phyloP scores from a whole-genome alignment of 805 yeast genomes.

The Pichia membranifaciens region DNA sequence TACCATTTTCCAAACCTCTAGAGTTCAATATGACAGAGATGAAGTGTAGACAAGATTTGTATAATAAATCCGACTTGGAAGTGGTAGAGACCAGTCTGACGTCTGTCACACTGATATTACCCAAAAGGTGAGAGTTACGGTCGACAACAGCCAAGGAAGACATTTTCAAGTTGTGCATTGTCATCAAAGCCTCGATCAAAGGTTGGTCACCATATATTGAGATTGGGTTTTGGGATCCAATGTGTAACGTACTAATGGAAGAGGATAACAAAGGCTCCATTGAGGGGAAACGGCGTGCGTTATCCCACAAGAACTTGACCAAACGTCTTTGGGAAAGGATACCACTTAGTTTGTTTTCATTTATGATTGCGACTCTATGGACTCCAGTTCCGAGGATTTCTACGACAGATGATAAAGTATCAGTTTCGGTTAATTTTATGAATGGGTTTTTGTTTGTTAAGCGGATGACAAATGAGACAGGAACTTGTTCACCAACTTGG shows the following conservation, averaged over 20 bases:
- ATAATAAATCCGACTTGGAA: constrained; percentile 76
- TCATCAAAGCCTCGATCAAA: constrained; percentile 77
- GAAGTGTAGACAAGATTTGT: constrained; percentile 81
- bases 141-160: constrained; percentile 93
- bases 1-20: constrained; percentile 89
- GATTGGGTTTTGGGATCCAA: constrained; percentile 69
- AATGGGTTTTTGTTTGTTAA: constrained; percentile 87
- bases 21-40: constrained; percentile 78
- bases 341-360: constrained; percentile 60
- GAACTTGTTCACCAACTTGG: constrained; percentile 82
- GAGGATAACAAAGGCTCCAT: constrained; percentile 70
- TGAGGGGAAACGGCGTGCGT: constrained; percentile 78
- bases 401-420: constrained; percentile 65
- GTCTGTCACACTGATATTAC: constrained; percentile 92
- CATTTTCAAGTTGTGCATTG: constrained; percentile 79
- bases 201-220: constrained; percentile 83
- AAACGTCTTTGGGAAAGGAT: constrained; percentile 86
- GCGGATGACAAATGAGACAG: constrained; percentile 81
- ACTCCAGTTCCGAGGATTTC: constrained; percentile 93
- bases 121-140: constrained; percentile 64
- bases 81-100: constrained; percentile 83
- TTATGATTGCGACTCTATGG: constrained; percentile 79
- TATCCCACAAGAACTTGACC: constrained; percentile 83
- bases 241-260: constrained; percentile 63
- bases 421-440: constrained; percentile 64